Conservation (phyloP, 2,329 filamentous ascomycete species). For the Neofusicoccum kwambonambiense region DNA sequence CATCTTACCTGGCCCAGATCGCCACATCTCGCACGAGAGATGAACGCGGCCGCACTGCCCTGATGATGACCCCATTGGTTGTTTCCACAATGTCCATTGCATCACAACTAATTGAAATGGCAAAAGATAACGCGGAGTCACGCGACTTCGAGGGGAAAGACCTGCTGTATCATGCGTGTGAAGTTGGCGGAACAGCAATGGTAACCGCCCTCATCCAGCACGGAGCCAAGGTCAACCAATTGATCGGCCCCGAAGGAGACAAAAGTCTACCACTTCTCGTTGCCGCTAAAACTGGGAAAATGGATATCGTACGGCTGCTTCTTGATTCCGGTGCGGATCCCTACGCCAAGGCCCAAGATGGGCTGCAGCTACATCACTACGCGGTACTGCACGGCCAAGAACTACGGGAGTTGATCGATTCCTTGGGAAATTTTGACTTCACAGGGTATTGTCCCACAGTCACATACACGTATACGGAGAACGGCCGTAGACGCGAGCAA, state of each 20-base stretch:
- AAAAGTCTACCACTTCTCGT: background rate
- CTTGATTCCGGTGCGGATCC: background rate
- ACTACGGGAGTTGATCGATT: background rate
- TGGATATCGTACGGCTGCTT: background rate
- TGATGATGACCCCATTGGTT: background rate
- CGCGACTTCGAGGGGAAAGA: background rate
- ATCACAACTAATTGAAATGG: background rate
- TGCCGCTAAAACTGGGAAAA: background rate
- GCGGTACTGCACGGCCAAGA: background rate
- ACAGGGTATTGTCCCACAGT: background rate
- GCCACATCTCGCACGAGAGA: background rate
- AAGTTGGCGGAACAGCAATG: background rate
- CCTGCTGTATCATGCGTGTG: background rate
- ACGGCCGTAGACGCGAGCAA: no score
- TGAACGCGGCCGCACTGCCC: background rate
- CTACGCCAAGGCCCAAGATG: background rate
- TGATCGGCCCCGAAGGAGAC: background rate
- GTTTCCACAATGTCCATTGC: background rate
- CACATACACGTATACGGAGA: background rate
- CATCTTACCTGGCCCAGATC: background rate
- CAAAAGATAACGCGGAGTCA: background rate
- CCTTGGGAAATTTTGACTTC: background rate
- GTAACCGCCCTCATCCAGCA: background rate
- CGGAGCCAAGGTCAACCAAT: background rate
- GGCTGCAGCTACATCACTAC: background rate